phyloP scores from a whole-genome alignment of 176 grass and related monocot species.

The Alloteropsis semialata region DNA sequence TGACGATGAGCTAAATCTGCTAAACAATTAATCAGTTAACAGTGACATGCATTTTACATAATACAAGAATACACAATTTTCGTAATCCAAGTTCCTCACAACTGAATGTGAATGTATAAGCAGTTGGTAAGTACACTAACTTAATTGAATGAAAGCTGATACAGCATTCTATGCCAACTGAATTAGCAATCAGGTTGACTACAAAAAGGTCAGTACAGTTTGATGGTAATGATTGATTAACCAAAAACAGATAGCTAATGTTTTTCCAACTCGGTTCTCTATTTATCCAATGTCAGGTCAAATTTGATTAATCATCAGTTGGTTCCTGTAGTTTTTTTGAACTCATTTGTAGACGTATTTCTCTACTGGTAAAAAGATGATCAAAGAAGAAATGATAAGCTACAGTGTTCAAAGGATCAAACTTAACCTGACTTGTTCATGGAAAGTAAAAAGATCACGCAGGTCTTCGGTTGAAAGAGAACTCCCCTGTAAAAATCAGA shows the following conservation, averaged over 20 bases:
- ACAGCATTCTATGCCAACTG: not conserved
- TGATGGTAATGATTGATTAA: not conserved
- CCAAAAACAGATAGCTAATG: slow-evolving; percentile 1
- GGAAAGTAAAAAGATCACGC: slow-evolving; percentile 87
- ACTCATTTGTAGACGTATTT: slow-evolving; percentile 12
- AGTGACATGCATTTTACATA: not conserved
- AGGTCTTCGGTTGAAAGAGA: slow-evolving; percentile 88
- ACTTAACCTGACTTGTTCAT: slow-evolving; percentile 78
- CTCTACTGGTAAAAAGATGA: slow-evolving; percentile 11
- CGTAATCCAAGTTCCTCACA: slow-evolving; percentile 13
- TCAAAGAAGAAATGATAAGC: not conserved
- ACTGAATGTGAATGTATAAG: not conserved
- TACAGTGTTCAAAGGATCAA: slow-evolving; percentile 8
- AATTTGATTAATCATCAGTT: slow-evolving; percentile 3
- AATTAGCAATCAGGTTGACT: not conserved
- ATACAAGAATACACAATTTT: not conserved
- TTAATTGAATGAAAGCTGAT: slow-evolving; percentile 9
- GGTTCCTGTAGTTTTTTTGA: slow-evolving; percentile 2
- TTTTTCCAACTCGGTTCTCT: not conserved
- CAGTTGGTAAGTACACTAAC: not conserved
- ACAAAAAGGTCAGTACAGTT: not conserved
- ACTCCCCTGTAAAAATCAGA: slow-evolving; percentile 61
- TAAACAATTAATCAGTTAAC: not conserved
- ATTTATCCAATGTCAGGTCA: not conserved
- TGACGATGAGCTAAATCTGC: not conserved